Evolutionary conservation across 257 asterid genomes (phyloP).

Genomic region (Solanum tarijense): DNA sequence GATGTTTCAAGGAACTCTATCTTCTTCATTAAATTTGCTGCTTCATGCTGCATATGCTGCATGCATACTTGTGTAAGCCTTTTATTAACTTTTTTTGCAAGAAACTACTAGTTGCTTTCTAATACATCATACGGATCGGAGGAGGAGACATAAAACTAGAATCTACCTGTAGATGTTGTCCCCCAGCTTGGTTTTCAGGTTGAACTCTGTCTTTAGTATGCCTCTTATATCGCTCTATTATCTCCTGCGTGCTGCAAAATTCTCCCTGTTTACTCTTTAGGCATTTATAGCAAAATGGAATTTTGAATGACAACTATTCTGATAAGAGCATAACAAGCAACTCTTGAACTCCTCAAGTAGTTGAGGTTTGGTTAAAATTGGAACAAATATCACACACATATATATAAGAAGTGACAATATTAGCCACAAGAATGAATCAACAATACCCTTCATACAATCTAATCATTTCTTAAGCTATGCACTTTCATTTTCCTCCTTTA

Average conservation of each 20-base stretch:
- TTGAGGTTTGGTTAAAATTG: neutral
- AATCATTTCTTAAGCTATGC: neutral
- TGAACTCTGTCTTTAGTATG: conserved; percentile 41
- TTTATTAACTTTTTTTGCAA: too few relatives aligned
- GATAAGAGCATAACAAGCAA: neutral
- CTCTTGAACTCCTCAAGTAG: neutral
- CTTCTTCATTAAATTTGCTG: conserved; percentile 61
- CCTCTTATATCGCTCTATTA: conserved; percentile 57
- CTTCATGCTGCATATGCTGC: conserved; percentile 57
- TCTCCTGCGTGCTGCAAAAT: conserved; percentile 51
- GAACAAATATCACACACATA: neutral
- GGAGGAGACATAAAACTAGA: neutral
- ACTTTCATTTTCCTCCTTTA: neutral
- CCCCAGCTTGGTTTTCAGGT: conserved; percentile 35
- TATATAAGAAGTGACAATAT: neutral
- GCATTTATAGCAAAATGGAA: neutral
- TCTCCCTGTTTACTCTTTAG: neutral
- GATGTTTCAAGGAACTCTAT: conserved; percentile 74
- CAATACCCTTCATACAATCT: neutral
- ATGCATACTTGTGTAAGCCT: neutral
- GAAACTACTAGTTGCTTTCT: neutral
- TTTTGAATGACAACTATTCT: neutral
- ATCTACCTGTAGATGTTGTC: conserved; percentile 52
- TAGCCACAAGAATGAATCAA: neutral
- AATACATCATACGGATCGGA: neutral